A percentile compares a stretch with the other conserved stretches of the same genome.
Conservation (phyloP, 176 grass and related monocot species). For the Avena atlantica region DNA sequence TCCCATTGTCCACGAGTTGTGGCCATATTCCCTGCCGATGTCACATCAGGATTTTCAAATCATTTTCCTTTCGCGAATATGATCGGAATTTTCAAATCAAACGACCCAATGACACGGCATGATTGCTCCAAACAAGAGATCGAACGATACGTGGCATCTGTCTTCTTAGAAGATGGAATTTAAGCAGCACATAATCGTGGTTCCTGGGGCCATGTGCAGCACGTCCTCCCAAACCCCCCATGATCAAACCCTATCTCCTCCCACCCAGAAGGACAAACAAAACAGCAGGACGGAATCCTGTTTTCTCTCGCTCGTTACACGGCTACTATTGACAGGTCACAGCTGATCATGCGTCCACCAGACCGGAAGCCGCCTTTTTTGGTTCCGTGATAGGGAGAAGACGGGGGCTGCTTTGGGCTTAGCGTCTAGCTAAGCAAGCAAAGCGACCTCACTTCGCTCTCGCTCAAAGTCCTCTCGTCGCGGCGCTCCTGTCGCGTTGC, state of each 20-base stretch:
- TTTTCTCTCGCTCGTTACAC: background rate
- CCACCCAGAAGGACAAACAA: background rate
- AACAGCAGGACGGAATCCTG: background rate
- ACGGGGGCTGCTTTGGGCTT: background rate
- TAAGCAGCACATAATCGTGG: background rate
- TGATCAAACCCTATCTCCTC: too few relatives aligned
- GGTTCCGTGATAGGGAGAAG: background rate
- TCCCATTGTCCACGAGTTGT: too few relatives aligned
- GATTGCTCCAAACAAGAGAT: background rate
- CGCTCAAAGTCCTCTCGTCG: slow-evolving; percentile 27
- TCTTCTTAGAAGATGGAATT: background rate
- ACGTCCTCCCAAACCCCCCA: background rate
- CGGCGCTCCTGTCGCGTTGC: slow-evolving; percentile 33
- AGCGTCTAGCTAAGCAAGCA: slow-evolving; percentile 26
- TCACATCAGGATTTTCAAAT: slow-evolving; percentile 16
- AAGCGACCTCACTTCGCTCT: slow-evolving; percentile 13
- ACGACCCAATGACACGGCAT: background rate
- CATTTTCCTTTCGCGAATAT: too few relatives aligned
- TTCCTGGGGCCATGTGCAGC: background rate
- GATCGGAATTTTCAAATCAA: background rate
- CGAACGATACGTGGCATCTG: background rate
- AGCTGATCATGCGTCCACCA: background rate
- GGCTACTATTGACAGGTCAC: slow-evolving; percentile 32
- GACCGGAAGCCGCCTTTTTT: background rate
- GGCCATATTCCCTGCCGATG: background rate